Evolutionary conservation across 148 eudicot genomes (phyloP).

Genomic region (Oxyria digyna): DNA sequence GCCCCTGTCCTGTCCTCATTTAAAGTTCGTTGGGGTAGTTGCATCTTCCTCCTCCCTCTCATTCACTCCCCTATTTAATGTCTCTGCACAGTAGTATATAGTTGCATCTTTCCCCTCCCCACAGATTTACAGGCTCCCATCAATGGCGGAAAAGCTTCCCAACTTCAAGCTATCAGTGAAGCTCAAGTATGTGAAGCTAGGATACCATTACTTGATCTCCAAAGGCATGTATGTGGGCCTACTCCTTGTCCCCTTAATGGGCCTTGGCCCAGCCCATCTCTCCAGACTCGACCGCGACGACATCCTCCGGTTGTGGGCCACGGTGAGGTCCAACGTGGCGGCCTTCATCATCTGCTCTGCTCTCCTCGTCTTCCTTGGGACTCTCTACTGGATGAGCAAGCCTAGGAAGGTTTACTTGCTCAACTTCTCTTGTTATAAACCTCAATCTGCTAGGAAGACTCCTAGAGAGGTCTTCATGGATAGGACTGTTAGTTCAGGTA

Average conservation of each 20-base stretch:
- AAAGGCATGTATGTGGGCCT: slow-evolving; percentile 20
- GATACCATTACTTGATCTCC: slow-evolving; percentile 30
- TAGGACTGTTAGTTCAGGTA: slow-evolving; percentile 13
- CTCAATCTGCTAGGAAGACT: slow-evolving; percentile 15
- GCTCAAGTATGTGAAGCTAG: slow-evolving; percentile 36
- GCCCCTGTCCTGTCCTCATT: neutral
- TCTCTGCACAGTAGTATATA: too few relatives aligned
- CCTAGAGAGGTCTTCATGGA: slow-evolving; percentile 25
- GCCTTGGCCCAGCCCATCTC: slow-evolving; percentile 9
- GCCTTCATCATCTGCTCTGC: slow-evolving; percentile 12
- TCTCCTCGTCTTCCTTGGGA: slow-evolving; percentile 21
- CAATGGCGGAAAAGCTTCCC: slow-evolving; percentile 8
- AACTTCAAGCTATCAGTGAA: slow-evolving; percentile 19
- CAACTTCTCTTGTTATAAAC: slow-evolving; percentile 28
- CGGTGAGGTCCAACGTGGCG: slow-evolving; percentile 16
- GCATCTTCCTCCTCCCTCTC: neutral
- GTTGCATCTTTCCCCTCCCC: neutral
- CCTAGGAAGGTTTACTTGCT: slow-evolving; percentile 27
- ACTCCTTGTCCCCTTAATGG: slow-evolving; percentile 15
- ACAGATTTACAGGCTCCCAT: neutral
- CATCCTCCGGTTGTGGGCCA: slow-evolving; percentile 13
- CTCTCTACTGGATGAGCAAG: slow-evolving; percentile 26
- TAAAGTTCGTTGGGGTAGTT: slow-evolving; percentile 7
- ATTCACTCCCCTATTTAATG: too few relatives aligned
- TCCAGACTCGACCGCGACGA: slow-evolving; percentile 15